phyloP scores from a whole-genome alignment of 164 flowering plant species.

The Euptelea pleiosperma region DNA sequence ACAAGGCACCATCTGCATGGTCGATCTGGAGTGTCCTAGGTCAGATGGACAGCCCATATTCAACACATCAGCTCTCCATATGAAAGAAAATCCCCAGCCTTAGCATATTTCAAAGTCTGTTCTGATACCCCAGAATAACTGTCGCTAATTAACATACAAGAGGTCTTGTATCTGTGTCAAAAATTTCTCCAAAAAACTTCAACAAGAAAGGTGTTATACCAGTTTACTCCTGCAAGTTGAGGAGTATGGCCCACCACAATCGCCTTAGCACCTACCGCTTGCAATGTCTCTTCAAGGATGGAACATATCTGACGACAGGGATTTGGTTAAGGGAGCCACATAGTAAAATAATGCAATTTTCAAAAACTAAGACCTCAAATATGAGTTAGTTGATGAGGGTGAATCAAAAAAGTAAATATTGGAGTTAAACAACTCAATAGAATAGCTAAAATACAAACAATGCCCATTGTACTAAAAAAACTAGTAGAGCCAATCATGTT shows the following conservation, averaged over 20 bases:
- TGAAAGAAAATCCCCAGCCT: background rate
- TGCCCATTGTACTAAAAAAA: too few relatives aligned
- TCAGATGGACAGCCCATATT: background rate
- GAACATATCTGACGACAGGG: conserved; percentile 47
- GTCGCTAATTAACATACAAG: background rate
- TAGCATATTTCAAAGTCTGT: background rate
- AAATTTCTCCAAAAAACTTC: background rate
- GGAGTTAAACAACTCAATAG: too few relatives aligned
- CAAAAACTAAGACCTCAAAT: background rate
- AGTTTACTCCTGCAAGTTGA: conserved; percentile 70
- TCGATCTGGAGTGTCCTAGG: too few relatives aligned
- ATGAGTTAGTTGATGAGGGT: background rate
- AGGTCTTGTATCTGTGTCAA: background rate
- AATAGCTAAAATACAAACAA: too few relatives aligned
- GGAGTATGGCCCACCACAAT: conserved; percentile 99
- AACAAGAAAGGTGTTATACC: conserved; percentile 39
- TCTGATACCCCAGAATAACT: background rate
- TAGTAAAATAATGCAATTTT: background rate
- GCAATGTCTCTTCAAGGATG: conserved; percentile 65
- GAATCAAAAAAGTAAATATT: too few relatives aligned
- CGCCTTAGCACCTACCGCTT: conserved; percentile 74
- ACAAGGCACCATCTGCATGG: too few relatives aligned
- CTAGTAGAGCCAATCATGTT: too few relatives aligned
- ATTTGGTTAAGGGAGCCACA: conserved; percentile 10
- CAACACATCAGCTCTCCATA: background rate